Conservation (phyloP, 2,329 filamentous ascomycete species). For the Exophiala sp. region DNA sequence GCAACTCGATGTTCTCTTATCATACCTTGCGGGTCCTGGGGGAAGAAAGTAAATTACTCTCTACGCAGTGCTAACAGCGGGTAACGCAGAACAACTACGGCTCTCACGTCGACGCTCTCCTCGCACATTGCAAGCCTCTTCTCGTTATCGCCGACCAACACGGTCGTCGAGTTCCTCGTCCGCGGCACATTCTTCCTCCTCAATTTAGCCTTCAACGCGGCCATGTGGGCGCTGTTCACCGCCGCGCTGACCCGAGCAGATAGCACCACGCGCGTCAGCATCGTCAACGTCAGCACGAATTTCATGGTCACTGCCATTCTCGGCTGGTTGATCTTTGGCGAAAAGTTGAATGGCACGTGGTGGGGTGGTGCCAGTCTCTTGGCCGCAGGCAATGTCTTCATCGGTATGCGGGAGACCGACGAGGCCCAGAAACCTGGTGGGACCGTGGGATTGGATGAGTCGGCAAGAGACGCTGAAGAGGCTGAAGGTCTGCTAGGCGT, state of each 20-base stretch:
- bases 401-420: constrained; percentile 56
- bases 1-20: no score
- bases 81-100: constrained; percentile 52
- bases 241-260: constrained; percentile 54
- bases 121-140: constrained; percentile 43
- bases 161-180: constrained; percentile 43
- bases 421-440: constrained; percentile 26
- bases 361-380: constrained; percentile 56
- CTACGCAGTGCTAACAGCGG: no score
- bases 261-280: constrained; percentile 57
- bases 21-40: no score
- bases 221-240: constrained; percentile 62
- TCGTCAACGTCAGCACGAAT: constrained; percentile 60
- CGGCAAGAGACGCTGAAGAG: constrained; percentile 14
- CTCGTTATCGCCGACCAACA: constrained; percentile 40
- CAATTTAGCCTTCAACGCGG: constrained; percentile 56
- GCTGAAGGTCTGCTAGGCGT: constrained; percentile 15
- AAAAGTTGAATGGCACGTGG: constrained; percentile 53
- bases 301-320: constrained; percentile 57
- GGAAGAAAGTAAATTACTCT: no score
- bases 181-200: constrained; percentile 52
- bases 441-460: constrained; percentile 13
- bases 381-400: constrained; percentile 57
- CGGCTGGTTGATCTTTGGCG: constrained; percentile 53
- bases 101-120: constrained; percentile 51